Evolutionary conservation across 2,329 filamentous ascomycete genomes (phyloP).

Genomic region (Colletotrichum sansevieriae): DNA sequence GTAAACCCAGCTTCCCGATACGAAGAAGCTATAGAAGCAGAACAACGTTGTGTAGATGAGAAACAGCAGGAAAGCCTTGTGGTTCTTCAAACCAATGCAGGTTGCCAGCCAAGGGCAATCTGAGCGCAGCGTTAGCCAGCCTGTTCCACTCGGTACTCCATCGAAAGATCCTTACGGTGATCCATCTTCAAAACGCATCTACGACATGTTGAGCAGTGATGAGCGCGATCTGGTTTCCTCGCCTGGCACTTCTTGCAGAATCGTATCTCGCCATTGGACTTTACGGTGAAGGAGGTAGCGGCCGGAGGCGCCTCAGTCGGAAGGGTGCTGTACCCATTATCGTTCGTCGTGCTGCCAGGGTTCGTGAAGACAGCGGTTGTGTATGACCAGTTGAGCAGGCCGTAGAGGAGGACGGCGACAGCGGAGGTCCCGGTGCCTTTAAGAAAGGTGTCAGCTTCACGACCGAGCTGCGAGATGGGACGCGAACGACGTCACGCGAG

Average conservation of each 20-base stretch:
- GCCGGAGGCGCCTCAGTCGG: conserved; percentile 75
- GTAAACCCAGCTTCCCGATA: conserved; percentile 87
- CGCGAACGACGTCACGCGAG: not conserved
- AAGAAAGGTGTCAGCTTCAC: conserved; percentile 40
- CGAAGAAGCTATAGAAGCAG: conserved; percentile 83
- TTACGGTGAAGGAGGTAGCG: conserved; percentile 88
- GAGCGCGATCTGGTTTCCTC: conserved; percentile 93
- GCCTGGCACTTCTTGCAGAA: conserved; percentile 99
- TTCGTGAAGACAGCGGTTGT: conserved; percentile 93
- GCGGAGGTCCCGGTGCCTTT: conserved; percentile 69
- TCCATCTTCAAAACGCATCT: conserved; percentile 99
- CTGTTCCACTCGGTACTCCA: no score
- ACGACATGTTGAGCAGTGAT: conserved; percentile 96
- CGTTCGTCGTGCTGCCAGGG: conserved; percentile 79
- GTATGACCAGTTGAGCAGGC: conserved; percentile 89
- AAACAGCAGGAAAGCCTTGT: conserved; percentile 95
- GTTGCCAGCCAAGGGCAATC: conserved; percentile 97
- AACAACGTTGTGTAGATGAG: conserved; percentile 90
- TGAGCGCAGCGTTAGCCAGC: no score
- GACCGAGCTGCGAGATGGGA: conserved; percentile 29
- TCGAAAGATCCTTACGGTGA: conserved; percentile 65
- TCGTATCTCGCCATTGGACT: conserved; percentile 85
- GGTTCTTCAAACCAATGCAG: conserved; percentile 93
- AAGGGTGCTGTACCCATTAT: conserved; percentile 81
- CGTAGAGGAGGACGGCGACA: conserved; percentile 78